Evolutionary conservation across 805 yeast genomes (phyloP).

Genomic region (Yamadazyma ubonensis): DNA sequence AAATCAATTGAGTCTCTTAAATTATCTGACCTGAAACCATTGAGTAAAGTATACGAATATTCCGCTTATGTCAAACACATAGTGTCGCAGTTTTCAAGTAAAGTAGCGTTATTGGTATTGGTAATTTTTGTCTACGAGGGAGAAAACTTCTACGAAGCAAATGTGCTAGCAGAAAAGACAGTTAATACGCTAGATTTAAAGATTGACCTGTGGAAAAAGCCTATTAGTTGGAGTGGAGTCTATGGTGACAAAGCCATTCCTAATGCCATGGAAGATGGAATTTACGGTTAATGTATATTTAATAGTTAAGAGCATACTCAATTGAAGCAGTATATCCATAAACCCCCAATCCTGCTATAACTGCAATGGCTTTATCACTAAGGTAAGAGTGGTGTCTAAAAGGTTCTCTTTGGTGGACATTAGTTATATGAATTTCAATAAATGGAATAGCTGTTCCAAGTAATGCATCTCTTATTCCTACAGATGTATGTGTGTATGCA

Average conservation of each 20-base stretch:
- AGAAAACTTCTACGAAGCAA: slow-evolving; percentile 77
- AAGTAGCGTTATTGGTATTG: slow-evolving; percentile 35
- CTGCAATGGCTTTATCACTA: slow-evolving; percentile 49
- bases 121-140: slow-evolving; percentile 81
- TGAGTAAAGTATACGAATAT: slow-evolving; percentile 8
- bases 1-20: slow-evolving; percentile 30
- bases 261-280: slow-evolving; percentile 70
- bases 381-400: slow-evolving; percentile 51
- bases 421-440: slow-evolving; percentile 50
- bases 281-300: slow-evolving; percentile 51
- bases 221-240: slow-evolving; percentile 81
- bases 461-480: slow-evolving; percentile 51
- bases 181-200: slow-evolving; percentile 18
- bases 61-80: slow-evolving; percentile 15
- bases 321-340: slow-evolving; percentile 43
- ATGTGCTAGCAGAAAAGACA: slow-evolving; percentile 42
- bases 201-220: slow-evolving; percentile 43
- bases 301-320: slow-evolving; percentile 41
- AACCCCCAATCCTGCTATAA: slow-evolving; percentile 42
- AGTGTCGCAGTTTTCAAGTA: slow-evolving; percentile 2
- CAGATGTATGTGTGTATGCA: slow-evolving; percentile 52
- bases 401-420: slow-evolving; percentile 51
- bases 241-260: slow-evolving; percentile 76
- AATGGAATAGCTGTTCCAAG: slow-evolving; percentile 49
- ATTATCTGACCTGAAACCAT: slow-evolving; percentile 15